Evolutionary conservation across 176 grass and related monocot genomes (phyloP).

Genomic region (Ampelocalamus luodianensis): DNA sequence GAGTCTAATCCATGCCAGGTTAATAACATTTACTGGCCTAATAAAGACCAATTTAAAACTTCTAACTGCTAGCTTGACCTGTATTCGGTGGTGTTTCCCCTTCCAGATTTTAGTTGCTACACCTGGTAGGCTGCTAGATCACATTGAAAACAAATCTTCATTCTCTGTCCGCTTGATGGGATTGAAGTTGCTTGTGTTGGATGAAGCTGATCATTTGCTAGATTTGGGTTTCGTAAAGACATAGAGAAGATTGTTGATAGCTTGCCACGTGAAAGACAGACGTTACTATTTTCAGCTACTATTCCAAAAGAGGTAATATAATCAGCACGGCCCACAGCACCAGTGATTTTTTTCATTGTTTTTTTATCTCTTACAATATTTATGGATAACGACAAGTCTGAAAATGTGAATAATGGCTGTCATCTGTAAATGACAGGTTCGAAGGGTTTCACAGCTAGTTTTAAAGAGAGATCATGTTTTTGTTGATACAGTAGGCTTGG

Average conservation of each 20-base stretch:
- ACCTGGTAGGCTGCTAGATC: slow-evolving; percentile 89
- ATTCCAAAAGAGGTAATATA: slow-evolving; percentile 87
- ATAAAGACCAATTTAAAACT: slow-evolving; percentile 35
- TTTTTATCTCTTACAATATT: not conserved
- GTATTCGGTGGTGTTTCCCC: slow-evolving; percentile 23
- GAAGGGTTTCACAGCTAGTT: slow-evolving; percentile 90
- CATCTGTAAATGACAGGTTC: slow-evolving; percentile 61
- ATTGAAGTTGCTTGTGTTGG: slow-evolving; percentile 93
- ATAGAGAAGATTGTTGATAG: slow-evolving; percentile 97
- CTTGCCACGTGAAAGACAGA: slow-evolving; percentile 88
- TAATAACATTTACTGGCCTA: slow-evolving; percentile 32
- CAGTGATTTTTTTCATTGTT: slow-evolving; percentile 2
- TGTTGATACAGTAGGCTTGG: slow-evolving; percentile 88
- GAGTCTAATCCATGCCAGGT: slow-evolving; percentile 93
- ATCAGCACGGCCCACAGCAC: not conserved
- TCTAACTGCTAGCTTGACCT: slow-evolving; percentile 31
- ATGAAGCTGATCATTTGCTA: slow-evolving; percentile 98
- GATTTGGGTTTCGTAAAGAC: slow-evolving; percentile 93
- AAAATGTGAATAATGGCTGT: slow-evolving; percentile 24
- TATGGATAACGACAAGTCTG: slow-evolving; percentile 23
- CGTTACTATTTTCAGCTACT: slow-evolving; percentile 87
- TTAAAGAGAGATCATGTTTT: slow-evolving; percentile 85
- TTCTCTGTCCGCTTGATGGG: slow-evolving; percentile 95
- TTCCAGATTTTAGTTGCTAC: slow-evolving; percentile 93
- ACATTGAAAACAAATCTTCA: slow-evolving; percentile 92